Evolutionary conservation across 1,139 yeast genomes (phyloP).

Genomic region (Meyerozyma elateridarum): DNA sequence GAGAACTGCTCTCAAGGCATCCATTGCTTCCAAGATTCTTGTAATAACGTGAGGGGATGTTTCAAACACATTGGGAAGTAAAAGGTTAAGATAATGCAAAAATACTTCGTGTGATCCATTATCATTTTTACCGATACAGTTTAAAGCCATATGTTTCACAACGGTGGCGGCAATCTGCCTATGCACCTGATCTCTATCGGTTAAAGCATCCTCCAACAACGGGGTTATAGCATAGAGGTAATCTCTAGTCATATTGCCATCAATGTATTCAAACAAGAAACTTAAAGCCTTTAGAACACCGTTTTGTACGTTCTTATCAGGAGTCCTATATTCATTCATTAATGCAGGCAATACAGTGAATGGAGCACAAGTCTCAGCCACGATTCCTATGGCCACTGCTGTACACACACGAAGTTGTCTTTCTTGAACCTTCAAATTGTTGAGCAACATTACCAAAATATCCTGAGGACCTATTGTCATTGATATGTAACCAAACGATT

Average conservation of each 20-base stretch:
- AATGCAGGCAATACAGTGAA: slow-evolving; percentile 94
- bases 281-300: slow-evolving; percentile 91
- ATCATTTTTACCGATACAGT: slow-evolving; percentile 69
- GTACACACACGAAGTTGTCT: slow-evolving; percentile 96
- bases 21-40: slow-evolving; percentile 77
- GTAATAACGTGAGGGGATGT: slow-evolving; percentile 92
- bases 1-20: slow-evolving; percentile 63
- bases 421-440: slow-evolving; percentile 86
- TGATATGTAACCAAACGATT: slow-evolving; percentile 88
- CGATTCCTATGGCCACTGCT: slow-evolving; percentile 97
- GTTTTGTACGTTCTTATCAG: slow-evolving; percentile 90
- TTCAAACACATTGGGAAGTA: slow-evolving; percentile 83
- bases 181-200: slow-evolving; percentile 88
- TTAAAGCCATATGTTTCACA: slow-evolving; percentile 74
- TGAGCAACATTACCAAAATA: slow-evolving; percentile 77
- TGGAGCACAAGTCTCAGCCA: slow-evolving; percentile 91
- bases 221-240: slow-evolving; percentile 82
- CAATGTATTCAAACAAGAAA: slow-evolving; percentile 91
- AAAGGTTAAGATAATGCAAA: slow-evolving; percentile 66
- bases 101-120: slow-evolving; percentile 64
- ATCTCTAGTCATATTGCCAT: slow-evolving; percentile 67
- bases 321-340: slow-evolving; percentile 92
- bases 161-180: slow-evolving; percentile 95
- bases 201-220: slow-evolving; percentile 81
- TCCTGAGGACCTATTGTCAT: slow-evolving; percentile 96